phyloP scores from a whole-genome alignment of 352 stramenopile species.

The Phytophthora meadii region DNA sequence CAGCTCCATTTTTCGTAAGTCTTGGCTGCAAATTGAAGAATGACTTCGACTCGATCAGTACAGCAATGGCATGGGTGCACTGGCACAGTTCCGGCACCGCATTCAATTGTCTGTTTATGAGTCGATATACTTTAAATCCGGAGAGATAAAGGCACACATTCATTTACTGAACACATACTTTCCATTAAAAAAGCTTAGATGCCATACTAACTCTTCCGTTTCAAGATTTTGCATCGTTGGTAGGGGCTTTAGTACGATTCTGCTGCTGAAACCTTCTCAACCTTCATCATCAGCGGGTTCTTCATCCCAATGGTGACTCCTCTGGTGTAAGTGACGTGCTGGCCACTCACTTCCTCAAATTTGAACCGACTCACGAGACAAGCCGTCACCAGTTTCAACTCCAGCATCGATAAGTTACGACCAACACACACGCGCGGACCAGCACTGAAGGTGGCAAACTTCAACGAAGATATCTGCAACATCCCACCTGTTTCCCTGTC shows the following conservation, averaged over 20 bases:
- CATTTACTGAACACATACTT: too few species aligned
- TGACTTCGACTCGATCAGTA: too few species aligned
- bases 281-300: slow-evolving; percentile 29
- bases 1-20: too few species aligned
- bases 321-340: slow-evolving; percentile 41
- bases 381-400: slow-evolving; percentile 63
- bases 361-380: slow-evolving; percentile 52
- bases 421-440: slow-evolving; percentile 30
- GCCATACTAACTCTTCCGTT: too few species aligned
- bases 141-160: too few species aligned
- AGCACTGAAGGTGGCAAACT: slow-evolving; percentile 30
- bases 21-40: too few species aligned
- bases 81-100: not conserved
- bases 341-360: slow-evolving; percentile 27
- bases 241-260: too few species aligned
- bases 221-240: too few species aligned
- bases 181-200: too few species aligned
- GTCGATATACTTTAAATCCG: too few species aligned
- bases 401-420: slow-evolving; percentile 56
- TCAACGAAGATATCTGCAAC: slow-evolving; percentile 15
- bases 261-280: slow-evolving; percentile 1
- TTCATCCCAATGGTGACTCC: slow-evolving; percentile 50
- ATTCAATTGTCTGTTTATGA: too few species aligned
- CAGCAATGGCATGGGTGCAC: too few species aligned
- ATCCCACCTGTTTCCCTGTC: slow-evolving; percentile 24